Evolutionary conservation across 129 eudicot species (phyloP), one percentile per base, ranked within the genome.

Genomic region (Rutidosis leptorrhynchoides): DNA sequence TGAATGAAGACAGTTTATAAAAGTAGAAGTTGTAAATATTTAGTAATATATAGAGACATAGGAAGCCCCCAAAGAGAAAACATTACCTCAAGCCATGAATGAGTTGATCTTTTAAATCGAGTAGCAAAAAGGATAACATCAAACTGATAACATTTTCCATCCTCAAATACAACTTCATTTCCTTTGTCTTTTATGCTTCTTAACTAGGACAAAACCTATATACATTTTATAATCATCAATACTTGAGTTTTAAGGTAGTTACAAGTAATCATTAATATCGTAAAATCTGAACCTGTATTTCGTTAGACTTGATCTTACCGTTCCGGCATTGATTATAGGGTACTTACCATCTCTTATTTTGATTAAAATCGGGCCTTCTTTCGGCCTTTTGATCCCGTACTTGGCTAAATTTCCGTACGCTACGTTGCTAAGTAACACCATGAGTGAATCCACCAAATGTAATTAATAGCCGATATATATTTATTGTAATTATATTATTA

Each of bases 41-140:
- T 28, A 28, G 5, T 28, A 3, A 28, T 28, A 28, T 1, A 5
- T 28, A 28, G 3, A 2, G 16, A 40, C 2, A 40, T 7, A 40
- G 2, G 7, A 9, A 40, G 2, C 48, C 48, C 49, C 49, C 16
- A 7, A 32, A 48, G 26, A 21, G 1, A 10, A 51, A 19, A 28
- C 7, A 3, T 65, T 55, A 74, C 78, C 40, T 74, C 40, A 55
- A 74, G 65, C 78, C 78, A 74, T 12, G 65, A 65, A 56, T 65
- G 72, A 12, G 92, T 90, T 22, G 89, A 77, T 80, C 87, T 82
- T 17, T 72, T 84, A 68, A 87, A 90, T 0, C 97, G 95, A 0
- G 95, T 90, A 33, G 95, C 95, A 60, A 90, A 86, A 24, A 90
- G 17, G 15, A 90, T 80, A 1, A 64, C 80, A 66, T 90, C 97